Evolutionary conservation across 805 yeast species (phyloP).

Genomic region (Monosporozyma servazzii): DNA sequence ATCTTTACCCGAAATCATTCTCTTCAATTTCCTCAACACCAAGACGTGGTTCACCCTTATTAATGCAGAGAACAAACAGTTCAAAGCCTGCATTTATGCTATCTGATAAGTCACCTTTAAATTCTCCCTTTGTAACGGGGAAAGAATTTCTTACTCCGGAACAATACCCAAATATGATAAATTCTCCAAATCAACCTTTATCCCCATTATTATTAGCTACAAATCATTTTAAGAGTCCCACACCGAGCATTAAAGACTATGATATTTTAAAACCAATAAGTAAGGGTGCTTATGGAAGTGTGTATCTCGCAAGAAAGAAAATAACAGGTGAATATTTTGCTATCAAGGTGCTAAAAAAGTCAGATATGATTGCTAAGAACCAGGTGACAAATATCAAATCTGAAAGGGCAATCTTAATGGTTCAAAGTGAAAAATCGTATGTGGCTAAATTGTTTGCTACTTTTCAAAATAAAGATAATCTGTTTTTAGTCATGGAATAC

Average conservation of each 20-base stretch:
- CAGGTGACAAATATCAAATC: conserved; percentile 91
- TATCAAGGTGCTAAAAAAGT: conserved; percentile 79
- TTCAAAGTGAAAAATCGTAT: conserved; percentile 85
- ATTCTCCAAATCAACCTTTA: conserved; percentile 49
- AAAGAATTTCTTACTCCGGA: conserved; percentile 35
- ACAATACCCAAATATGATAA: conserved; percentile 19
- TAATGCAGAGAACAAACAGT: conserved; percentile 5
- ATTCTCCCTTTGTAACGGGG: conserved; percentile 49
- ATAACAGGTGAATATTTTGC: conserved; percentile 93
- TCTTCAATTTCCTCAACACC: conserved; percentile 37
- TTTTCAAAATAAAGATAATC: conserved; percentile 78
- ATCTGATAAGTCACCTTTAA: conserved; percentile 37
- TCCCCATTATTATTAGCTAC: conserved; percentile 73
- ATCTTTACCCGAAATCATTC: conserved; percentile 16
- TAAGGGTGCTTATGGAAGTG: conserved; percentile 96
- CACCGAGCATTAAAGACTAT: conserved; percentile 77
- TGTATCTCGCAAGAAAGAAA: conserved; percentile 72
- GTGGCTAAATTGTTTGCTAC: conserved; percentile 84
- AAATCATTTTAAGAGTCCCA: conserved; percentile 43
- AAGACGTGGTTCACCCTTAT: conserved; percentile 47
- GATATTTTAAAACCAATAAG: conserved; percentile 88
- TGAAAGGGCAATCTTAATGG: conserved; percentile 96
- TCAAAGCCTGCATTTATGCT: conserved; percentile 1
- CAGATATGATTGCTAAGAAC: conserved; percentile 95
- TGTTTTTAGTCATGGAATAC: conserved; percentile 93